Evolutionary conservation across 331 rosid genomes (phyloP).

Genomic region (Quercus lobata): DNA sequence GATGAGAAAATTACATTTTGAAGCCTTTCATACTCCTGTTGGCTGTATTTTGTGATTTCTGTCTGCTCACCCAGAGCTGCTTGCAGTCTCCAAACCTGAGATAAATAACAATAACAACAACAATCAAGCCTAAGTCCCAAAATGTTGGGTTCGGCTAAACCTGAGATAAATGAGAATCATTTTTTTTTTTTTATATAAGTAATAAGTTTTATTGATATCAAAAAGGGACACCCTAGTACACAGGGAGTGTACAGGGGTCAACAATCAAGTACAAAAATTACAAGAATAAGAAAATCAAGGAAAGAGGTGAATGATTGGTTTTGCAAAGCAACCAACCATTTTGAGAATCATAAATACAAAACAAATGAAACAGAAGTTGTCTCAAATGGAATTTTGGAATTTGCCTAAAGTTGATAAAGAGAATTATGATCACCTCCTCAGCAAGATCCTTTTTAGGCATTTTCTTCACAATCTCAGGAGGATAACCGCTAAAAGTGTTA

Average conservation of each 20-base stretch:
- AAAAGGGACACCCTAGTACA: no score
- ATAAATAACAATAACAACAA: slow-evolving; percentile 1
- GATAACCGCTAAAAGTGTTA: slow-evolving; percentile 90
- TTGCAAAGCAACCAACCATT: no score
- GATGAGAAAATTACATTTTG: slow-evolving; percentile 66
- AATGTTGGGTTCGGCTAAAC: no score
- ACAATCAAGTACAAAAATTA: no score
- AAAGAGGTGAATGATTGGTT: no score
- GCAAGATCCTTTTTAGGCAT: slow-evolving; percentile 99
- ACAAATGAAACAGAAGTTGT: not conserved
- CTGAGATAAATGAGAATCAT: no score
- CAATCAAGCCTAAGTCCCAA: no score
- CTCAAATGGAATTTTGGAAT: not conserved
- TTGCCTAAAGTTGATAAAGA: not conserved
- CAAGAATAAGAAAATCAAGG: no score
- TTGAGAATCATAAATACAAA: not conserved
- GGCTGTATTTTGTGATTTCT: slow-evolving; percentile 94
- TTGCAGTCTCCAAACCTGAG: slow-evolving; percentile 95
- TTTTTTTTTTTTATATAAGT: no score
- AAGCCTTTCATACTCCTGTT: slow-evolving; percentile 93
- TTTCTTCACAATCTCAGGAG: slow-evolving; percentile 97
- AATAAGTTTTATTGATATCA: no score
- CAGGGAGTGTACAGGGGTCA: no score
- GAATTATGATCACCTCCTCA: slow-evolving; percentile 72
- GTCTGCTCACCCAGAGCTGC: slow-evolving; percentile 99